Conservation (phyloP, 2,329 filamentous ascomycete species). For the Exophiala oligosperma region DNA sequence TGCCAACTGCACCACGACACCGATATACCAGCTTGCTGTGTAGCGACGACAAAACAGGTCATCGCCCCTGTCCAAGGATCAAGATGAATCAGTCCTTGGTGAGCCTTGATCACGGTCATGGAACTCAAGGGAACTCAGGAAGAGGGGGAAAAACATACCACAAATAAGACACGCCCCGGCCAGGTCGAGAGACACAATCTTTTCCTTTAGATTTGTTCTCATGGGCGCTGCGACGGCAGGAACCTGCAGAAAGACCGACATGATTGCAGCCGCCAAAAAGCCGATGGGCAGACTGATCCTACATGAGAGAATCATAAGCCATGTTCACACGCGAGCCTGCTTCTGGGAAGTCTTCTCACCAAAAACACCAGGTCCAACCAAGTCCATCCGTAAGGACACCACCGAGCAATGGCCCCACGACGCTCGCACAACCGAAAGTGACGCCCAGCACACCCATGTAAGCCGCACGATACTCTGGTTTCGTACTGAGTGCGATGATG, state of each 20-base stretch:
- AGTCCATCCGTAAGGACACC: constrained; percentile 39
- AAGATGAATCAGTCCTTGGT: constrained; percentile 29
- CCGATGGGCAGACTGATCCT: constrained; percentile 44
- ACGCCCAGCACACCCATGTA: constrained; percentile 39
- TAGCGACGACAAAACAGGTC: constrained; percentile 44
- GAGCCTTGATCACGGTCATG: neutral
- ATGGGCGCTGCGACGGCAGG: constrained; percentile 15
- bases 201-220: constrained; percentile 32
- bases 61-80: constrained; percentile 32
- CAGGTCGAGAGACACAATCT: constrained; percentile 45
- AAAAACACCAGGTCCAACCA: constrained; percentile 35
- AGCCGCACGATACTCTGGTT: constrained; percentile 46
- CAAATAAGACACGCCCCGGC: constrained; percentile 38
- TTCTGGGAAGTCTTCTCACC: constrained; percentile 36
- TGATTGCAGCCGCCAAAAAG: constrained; percentile 39
- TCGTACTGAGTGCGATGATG: constrained; percentile 31
- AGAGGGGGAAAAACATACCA: constrained; percentile 1
- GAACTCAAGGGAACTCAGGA: neutral
- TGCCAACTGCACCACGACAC: constrained; percentile 36
- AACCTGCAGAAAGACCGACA: constrained; percentile 28
- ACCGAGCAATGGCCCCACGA: constrained; percentile 44
- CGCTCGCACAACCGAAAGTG: constrained; percentile 39
- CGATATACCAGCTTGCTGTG: constrained; percentile 44
- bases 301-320: neutral
- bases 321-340: neutral